phyloP scores from a whole-genome alignment of 768 basidiomycete genomes.

The Coprinellus micaceus region DNA sequence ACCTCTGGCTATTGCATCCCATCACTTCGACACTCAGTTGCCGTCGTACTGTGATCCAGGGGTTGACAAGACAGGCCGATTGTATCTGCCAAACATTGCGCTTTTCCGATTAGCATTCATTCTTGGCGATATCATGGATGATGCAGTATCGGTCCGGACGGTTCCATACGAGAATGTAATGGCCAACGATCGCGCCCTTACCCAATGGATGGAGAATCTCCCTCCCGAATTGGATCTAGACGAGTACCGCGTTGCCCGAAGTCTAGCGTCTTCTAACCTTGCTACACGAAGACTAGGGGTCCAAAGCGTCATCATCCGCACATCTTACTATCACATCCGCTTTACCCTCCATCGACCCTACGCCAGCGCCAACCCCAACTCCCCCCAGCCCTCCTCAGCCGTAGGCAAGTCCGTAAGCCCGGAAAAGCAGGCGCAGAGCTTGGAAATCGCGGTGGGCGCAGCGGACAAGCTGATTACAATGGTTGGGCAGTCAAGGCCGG shows the following conservation, averaged over 20 bases:
- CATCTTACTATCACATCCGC: conserved; percentile 77
- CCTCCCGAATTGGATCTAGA: conserved; percentile 73
- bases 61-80: conserved; percentile 57
- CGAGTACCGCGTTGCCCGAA: conserved; percentile 69
- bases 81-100: conserved; percentile 73
- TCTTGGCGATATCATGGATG: conserved; percentile 82
- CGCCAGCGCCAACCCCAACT: conserved; percentile 39
- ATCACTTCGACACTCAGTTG: conserved; percentile 80
- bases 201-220: conserved; percentile 74
- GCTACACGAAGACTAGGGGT: conserved; percentile 67
- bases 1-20: conserved; percentile 68
- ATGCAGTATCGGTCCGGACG: conserved; percentile 75
- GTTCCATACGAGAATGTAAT: conserved; percentile 72
- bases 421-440: conserved; percentile 51
- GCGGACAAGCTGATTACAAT: conserved; percentile 78
- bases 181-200: conserved; percentile 67
- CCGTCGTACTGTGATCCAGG: conserved; percentile 66
- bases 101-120: conserved; percentile 75
- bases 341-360: conserved; percentile 83
- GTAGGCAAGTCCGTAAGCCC: conserved; percentile 31
- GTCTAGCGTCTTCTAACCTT: conserved; percentile 59
- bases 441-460: conserved; percentile 71
- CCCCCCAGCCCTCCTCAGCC: conserved; percentile 8
- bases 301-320: conserved; percentile 77
- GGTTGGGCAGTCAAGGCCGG: conserved; percentile 70